phyloP scores from a whole-genome alignment of 495 filamentous ascomycete genomes.

The Xylaria flabelliformis region DNA sequence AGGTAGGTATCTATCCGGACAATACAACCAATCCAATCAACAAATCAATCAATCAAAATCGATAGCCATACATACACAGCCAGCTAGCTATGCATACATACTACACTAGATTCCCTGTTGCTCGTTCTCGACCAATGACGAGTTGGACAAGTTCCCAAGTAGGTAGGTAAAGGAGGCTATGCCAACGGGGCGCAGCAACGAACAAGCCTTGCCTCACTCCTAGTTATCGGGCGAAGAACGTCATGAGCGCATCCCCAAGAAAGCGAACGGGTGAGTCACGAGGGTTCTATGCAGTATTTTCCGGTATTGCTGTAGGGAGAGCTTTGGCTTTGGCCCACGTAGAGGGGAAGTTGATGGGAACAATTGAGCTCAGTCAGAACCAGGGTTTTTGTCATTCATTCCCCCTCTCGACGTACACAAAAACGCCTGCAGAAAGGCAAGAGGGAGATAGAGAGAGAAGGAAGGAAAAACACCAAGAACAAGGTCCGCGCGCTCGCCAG shows the following conservation, averaged over 20 bases:
- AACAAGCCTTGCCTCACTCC: background rate
- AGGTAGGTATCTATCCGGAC: background rate
- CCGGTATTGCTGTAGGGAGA: background rate
- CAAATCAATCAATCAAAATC: background rate
- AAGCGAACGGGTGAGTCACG: background rate
- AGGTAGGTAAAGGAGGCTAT: slow-evolving; percentile 28
- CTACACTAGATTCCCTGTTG: background rate
- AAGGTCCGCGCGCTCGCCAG: slow-evolving; percentile 13
- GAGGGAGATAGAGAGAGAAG: background rate
- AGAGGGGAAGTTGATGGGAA: background rate
- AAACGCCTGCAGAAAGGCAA: slow-evolving; percentile 22
- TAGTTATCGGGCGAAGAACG: background rate
- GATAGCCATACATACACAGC: background rate
- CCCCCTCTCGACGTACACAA: slow-evolving; percentile 26
- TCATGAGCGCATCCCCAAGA: background rate
- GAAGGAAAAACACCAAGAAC: slow-evolving; percentile 6
- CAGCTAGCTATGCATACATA: background rate
- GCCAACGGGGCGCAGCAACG: slow-evolving; percentile 22
- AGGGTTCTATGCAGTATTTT: background rate
- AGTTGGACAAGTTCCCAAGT: slow-evolving; percentile 12
- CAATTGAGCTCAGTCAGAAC: background rate
- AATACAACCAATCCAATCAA: background rate
- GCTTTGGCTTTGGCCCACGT: background rate
- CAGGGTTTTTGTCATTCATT: slow-evolving; percentile 19
- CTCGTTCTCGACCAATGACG: slow-evolving; percentile 11